Conservation (phyloP, 345 rosid species). For the Arabidopsis suecica region DNA sequence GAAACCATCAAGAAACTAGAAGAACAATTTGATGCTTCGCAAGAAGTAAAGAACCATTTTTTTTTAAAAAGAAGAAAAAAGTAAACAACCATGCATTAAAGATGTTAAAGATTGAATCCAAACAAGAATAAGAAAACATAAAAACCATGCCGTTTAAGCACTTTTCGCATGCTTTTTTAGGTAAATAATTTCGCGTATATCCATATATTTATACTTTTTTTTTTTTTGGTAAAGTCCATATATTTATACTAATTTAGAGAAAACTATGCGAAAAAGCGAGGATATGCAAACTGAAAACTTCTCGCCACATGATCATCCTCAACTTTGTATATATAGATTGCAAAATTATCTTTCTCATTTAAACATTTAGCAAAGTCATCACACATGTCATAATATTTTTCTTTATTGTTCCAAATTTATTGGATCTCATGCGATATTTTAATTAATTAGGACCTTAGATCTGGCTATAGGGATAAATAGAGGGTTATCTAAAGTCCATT, state of each 20-base stretch:
- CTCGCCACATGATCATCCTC: not conserved
- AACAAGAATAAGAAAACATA: not conserved
- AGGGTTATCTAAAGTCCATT: not conserved
- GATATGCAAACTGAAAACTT: not conserved
- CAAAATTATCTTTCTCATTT: not conserved
- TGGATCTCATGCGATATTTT: not conserved
- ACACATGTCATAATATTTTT: not conserved
- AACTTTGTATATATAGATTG: not conserved
- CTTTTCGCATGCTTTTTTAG: too few relatives aligned
- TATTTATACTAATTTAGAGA: too few relatives aligned
- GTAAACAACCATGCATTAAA: too few relatives aligned
- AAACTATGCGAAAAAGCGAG: not conserved
- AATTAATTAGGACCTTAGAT: not conserved
- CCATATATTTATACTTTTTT: not conserved
- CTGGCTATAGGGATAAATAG: not conserved
- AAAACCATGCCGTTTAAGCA: too few relatives aligned
- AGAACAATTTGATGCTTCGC: not conserved
- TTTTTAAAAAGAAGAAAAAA: too few relatives aligned
- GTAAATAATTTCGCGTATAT: too few relatives aligned
- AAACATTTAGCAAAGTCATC: not conserved
- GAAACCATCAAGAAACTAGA: not conserved
- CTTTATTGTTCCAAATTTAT: not conserved
- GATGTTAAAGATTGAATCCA: slow-evolving; percentile 7
- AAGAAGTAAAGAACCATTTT: too few relatives aligned
- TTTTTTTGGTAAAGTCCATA: too few relatives aligned